Evolutionary conservation across 495 filamentous ascomycete genomes (phyloP).

Genomic region (Tuber magnatum): DNA sequence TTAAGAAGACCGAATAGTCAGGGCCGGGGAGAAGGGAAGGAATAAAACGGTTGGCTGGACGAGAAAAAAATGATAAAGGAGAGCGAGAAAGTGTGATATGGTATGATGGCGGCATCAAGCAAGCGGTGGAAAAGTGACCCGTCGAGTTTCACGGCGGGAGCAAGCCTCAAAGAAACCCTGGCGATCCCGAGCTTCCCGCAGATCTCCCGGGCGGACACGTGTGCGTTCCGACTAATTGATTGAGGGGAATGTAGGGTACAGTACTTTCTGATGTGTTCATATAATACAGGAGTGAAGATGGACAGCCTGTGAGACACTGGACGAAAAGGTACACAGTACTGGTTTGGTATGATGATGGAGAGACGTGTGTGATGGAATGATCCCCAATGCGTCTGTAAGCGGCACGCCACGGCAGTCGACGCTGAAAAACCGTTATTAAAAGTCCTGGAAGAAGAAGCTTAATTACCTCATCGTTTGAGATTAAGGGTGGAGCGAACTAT

Average conservation of each 20-base stretch:
- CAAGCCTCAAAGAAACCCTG: neutral
- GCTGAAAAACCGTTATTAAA: neutral
- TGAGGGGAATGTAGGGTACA: neutral
- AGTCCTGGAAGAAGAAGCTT: neutral
- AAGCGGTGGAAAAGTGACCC: neutral
- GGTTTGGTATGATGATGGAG: neutral
- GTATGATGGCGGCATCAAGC: neutral
- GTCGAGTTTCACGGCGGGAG: neutral
- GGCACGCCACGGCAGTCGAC: neutral
- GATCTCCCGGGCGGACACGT: neutral
- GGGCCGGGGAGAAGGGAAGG: neutral
- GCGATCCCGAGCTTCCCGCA: neutral
- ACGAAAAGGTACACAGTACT: neutral
- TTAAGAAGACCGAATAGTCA: neutral
- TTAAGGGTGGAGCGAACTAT: neutral
- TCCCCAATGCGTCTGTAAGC: constrained; percentile 1
- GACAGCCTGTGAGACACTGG: neutral
- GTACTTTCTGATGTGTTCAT: neutral
- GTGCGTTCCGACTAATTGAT: neutral
- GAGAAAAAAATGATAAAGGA: neutral
- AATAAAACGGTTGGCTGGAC: neutral
- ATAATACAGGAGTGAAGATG: neutral
- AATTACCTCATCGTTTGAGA: neutral
- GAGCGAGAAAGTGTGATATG: neutral
- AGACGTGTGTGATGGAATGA: neutral